Evolutionary conservation across 2,329 filamentous ascomycete species (phyloP).

Genomic region (Aureobasidium sp.): DNA sequence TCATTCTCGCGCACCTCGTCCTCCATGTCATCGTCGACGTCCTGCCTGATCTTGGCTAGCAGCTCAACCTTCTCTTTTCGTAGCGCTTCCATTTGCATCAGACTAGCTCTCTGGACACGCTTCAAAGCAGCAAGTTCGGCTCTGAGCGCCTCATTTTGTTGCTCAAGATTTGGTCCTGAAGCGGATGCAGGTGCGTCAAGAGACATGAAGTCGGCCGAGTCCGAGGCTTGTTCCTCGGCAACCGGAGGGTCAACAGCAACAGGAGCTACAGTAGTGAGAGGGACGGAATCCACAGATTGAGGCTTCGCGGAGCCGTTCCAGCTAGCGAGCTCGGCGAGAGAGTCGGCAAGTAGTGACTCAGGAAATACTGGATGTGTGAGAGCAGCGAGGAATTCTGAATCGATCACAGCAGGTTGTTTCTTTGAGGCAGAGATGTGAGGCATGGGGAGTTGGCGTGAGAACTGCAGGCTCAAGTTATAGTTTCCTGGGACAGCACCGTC

Average conservation of each 20-base stretch:
- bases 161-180: slow-evolving; percentile 15
- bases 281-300: slow-evolving; percentile 21
- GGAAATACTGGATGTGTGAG: slow-evolving; percentile 37
- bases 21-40: neutral
- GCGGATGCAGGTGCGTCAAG: slow-evolving; percentile 19
- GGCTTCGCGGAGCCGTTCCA: slow-evolving; percentile 21
- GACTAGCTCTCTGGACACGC: slow-evolving; percentile 36
- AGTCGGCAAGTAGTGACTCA: slow-evolving; percentile 24
- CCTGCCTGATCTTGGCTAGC: slow-evolving; percentile 18
- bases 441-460: slow-evolving; percentile 33
- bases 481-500: slow-evolving; percentile 39
- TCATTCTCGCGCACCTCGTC: neutral
- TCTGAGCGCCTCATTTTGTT: slow-evolving; percentile 24
- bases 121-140: slow-evolving; percentile 35
- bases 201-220: slow-evolving; percentile 30
- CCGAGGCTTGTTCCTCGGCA: slow-evolving; percentile 8
- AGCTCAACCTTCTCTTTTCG: slow-evolving; percentile 33
- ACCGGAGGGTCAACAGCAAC: slow-evolving; percentile 17
- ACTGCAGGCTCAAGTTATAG: slow-evolving; percentile 59
- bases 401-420: neutral
- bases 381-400: slow-evolving; percentile 29
- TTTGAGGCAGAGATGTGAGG: slow-evolving; percentile 25
- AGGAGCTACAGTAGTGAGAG: slow-evolving; percentile 6
- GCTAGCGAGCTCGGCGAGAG: slow-evolving; percentile 24
- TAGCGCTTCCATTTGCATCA: slow-evolving; percentile 36